Conservation (phyloP, 371 early-diverging fungal species). For the Dinochytrium kinnereticum region DNA sequence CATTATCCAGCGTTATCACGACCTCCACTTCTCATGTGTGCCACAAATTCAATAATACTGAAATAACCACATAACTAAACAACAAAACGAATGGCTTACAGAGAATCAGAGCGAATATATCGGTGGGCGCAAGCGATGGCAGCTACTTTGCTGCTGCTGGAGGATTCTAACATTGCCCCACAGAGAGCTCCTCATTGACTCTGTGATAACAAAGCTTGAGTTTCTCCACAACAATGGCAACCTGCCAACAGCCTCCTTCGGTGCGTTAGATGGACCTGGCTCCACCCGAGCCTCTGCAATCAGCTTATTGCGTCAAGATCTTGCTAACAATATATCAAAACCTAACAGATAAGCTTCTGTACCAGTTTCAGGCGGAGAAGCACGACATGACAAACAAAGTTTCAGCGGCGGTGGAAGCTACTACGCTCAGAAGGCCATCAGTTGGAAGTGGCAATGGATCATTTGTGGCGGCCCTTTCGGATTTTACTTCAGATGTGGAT, state of each 20-base stretch:
- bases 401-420: constrained; percentile 2
- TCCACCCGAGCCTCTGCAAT: too few relatives aligned
- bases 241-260: constrained; percentile 6
- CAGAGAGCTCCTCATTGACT: constrained; percentile 7
- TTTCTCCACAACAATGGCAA: constrained; percentile 2
- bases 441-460: background rate
- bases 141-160: background rate
- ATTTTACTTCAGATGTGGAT: constrained; percentile 16
- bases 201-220: background rate
- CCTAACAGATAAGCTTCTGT: constrained; percentile 14
- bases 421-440: constrained; percentile 4
- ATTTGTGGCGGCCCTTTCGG: constrained; percentile 20
- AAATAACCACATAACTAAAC: too few relatives aligned
- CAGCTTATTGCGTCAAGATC: too few relatives aligned
- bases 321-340: too few relatives aligned
- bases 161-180: background rate
- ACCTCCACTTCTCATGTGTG: background rate
- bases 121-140: background rate
- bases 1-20: too few relatives aligned
- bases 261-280: too few relatives aligned
- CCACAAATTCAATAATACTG: too few relatives aligned
- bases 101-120: background rate
- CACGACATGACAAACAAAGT: constrained; percentile 11
- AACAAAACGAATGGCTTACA: too few relatives aligned
- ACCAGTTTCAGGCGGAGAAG: constrained; percentile 14